Evolutionary conservation across 805 yeast species (phyloP).

Genomic region (Candida ortonii): DNA sequence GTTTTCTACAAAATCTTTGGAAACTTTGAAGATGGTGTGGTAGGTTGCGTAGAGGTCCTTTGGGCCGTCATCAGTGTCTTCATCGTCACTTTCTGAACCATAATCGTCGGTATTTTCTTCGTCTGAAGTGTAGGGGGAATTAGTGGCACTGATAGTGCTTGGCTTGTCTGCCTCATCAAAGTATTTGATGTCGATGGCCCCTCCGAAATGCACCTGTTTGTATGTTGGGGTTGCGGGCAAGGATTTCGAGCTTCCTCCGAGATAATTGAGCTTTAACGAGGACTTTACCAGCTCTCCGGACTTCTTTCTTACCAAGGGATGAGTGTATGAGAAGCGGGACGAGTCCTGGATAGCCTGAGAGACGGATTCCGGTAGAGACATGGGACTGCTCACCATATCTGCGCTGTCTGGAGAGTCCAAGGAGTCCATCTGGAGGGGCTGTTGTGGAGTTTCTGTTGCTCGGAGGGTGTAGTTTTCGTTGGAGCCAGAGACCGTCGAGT

Average conservation of each 20-base stretch:
- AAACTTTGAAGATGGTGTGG: constrained; percentile 13
- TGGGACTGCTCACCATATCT: constrained; percentile 9
- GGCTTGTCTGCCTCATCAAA: constrained; percentile 76
- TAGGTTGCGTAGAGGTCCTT: constrained; percentile 12
- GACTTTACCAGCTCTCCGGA: constrained; percentile 85
- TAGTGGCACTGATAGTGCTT: constrained; percentile 64
- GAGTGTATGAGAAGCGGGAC: constrained; percentile 17
- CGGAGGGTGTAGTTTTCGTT: neutral
- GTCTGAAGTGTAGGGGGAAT: constrained; percentile 50
- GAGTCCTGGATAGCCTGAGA: constrained; percentile 2
- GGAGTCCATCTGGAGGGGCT: too few relatives aligned
- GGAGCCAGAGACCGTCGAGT: too few relatives aligned
- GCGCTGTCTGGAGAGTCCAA: constrained; percentile 3
- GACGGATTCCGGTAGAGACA: constrained; percentile 12
- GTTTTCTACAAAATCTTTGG: constrained; percentile 19
- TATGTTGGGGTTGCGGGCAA: constrained; percentile 56
- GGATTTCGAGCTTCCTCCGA: constrained; percentile 32
- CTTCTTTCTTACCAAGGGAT: constrained; percentile 68
- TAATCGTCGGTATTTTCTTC: constrained; percentile 33
- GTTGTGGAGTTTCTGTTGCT: neutral
- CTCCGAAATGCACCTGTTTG: constrained; percentile 84
- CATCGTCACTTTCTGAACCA: constrained; percentile 25
- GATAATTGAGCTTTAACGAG: constrained; percentile 50
- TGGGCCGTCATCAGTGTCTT: constrained; percentile 11
- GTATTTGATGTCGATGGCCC: constrained; percentile 66